Evolutionary conservation across 179 eudicot genomes (phyloP).

Genomic region (Corrigiola litoralis): DNA sequence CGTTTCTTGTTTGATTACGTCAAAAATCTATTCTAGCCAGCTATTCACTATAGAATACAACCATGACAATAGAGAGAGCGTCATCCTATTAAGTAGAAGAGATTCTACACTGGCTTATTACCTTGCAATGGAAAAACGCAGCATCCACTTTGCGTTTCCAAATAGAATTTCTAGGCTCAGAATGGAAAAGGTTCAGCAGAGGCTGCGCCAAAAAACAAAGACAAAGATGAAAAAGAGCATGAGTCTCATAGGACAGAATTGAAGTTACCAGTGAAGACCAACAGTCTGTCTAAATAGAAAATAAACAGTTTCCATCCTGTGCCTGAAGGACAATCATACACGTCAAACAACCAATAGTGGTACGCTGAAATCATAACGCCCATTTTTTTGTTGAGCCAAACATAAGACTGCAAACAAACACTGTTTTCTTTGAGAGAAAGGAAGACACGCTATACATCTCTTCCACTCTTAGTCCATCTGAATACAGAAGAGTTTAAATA

Average conservation of each 20-base stretch:
- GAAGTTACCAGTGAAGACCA: no score
- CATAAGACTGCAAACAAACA: no score
- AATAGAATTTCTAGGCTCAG: slow-evolving; percentile 70
- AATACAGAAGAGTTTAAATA: slow-evolving; percentile 3
- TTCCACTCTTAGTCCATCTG: background rate
- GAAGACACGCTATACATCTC: background rate
- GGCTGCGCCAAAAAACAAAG: slow-evolving; percentile 44
- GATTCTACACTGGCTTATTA: slow-evolving; percentile 17
- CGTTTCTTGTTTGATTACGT: background rate
- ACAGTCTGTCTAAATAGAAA: no score
- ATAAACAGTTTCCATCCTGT: no score
- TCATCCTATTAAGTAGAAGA: background rate
- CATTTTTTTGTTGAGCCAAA: no score
- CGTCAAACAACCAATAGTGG: no score
- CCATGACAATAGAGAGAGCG: background rate
- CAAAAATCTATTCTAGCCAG: background rate
- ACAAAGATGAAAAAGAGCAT: background rate
- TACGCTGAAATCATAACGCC: no score
- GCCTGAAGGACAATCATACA: no score
- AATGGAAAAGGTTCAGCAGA: slow-evolving; percentile 66
- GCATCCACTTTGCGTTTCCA: slow-evolving; percentile 93
- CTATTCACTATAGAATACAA: background rate
- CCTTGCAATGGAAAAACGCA: slow-evolving; percentile 77
- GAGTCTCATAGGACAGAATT: background rate
- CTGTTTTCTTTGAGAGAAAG: no score